Base-by-base conservation (phyloP, 345 rosid genomes). In the Geranium rotundifolium region DNA sequence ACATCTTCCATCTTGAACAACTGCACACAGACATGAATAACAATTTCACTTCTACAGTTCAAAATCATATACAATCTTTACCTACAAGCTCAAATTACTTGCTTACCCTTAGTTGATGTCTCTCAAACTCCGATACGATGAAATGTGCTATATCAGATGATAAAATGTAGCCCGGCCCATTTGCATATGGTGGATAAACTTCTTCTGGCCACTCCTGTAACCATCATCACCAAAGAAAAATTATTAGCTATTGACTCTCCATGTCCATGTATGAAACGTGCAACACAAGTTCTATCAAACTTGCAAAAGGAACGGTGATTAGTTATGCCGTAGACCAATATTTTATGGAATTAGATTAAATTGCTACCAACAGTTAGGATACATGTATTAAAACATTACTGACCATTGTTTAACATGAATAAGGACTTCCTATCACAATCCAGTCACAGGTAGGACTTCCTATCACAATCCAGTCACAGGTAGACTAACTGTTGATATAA, bases 1-100 rank as follows among this genome's bases (percentile, higher is more conserved):
- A 93, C 97, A 46, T 93, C 99, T 72, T 93, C 99, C 99, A 92
- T 92, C 85, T 92, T 92, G 75, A 90, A 92, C 74, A 92, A 37
- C 98, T 92, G 88, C 73, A 74, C 4, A 41, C 52, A 46, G 2
- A 10, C 0, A 37, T 23, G 1, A 23, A 23, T 23, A 34, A 34
- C 41, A 34, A 1, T 34, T 34, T 34, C 4, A 34, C 41, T 34
- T 34, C 3, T 8, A 34, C 6, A 8, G 10, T 34, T 34, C 41
- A 34, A 34, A 34, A 34, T 8, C 41, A 34, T 4, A 4, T 34
- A 34, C 50, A 0, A 29, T 58, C 7, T 30, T 17, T 52, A 52
- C 49, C 0, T 39, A 15, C 31, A 34, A 54, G 59, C 55, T 29
- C 41, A 49, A 57, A n/a, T 7, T 5, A 4, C 16, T 30, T 23